Evolutionary conservation across 140 eudicot genomes (phyloP), one percentile per base, ranked within the genome.

Genomic region (Stevia rebaudiana): DNA sequence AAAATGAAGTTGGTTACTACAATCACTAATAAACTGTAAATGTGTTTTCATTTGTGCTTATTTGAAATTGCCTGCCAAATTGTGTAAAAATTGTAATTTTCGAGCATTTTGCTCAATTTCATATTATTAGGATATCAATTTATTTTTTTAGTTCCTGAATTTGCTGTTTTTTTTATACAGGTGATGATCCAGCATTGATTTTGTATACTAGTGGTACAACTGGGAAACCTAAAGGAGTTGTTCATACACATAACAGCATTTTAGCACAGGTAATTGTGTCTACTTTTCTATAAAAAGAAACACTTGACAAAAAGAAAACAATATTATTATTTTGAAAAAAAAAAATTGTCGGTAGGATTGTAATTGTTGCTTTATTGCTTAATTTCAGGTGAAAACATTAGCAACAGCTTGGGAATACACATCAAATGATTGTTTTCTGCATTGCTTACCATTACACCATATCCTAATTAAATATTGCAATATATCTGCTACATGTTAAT

Each of bases 221-320:
- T 33, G 98, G 98, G 13, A 92, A 88, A 76, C 98, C 98, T 41
- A 92, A 92, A 83, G 98, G 98, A 63, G 98, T 77, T 79, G 95
- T 92, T 48, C 96, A 92, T 73, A 92, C 98, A 18, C 98, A 92
- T 63, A 69, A 76, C 71, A 79, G 96, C 56, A 80, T 92, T 50
- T 82, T 92, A 63, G 87, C 95, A 31, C 98, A 88, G 98, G 98
- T 92, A 79, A 70, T 9, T 46, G 18, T 55, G 69, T 64, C 35
- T 11, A 43, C 46, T 36, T 44, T 21, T 39, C 31, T 24, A 71
- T 18, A 8, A 69, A n/a, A 56, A 25, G 11, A 41, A 69, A 28
- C 16, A 43, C 17, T 19, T 28, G 2, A 37, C 43, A 18, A 55
- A 24, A 23, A 67, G n/a, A 67, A 19, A 52, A 1, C 15, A 19